Evolutionary conservation across 2,329 filamentous ascomycete genomes (phyloP), one percentile per base, ranked within the genome.

Genomic region (Phaeosphaeriaceae sp.): DNA sequence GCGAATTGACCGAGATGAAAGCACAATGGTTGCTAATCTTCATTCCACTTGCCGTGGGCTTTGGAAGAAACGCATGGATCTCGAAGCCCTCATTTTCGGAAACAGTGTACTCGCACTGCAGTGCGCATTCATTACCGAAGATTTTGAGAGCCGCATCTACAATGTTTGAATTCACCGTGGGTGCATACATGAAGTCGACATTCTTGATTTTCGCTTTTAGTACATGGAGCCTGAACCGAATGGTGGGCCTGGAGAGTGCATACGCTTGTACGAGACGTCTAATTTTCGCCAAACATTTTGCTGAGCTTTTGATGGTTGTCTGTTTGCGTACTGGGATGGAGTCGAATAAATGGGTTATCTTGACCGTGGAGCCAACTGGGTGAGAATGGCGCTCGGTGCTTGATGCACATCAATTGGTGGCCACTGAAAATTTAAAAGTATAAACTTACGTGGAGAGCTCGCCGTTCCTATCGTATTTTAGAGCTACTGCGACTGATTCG

Each of bases 291-390:
- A 89, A 66, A 0, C 76, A 80, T 64, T 83, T 88, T 2, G 77
- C 60, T 3, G 81, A 76, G n/a, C 84, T 78, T 61, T 85, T 87
- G 26, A 84, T 56, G 11, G 81, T 77, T 4, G 78, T 71, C 59
- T 86, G 81, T 55, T 80, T 81, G 28, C 89, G 81, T 6, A 91
- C 87, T 0, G 87, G 87, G 16, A 88, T 67, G 15, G 72, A 71
- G 4, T 79, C 74, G 63, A 90, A 85, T 28, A 92, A 77, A 18
- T 82, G 77, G 4, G 76, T 76, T 13, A 86, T 80, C 41, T 78
- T 80, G 26, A 92, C 81, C 1, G 85, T 87, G 1, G 88, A 92
- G 18, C 89, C 89, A n/a, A 86, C 74, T 0, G 85, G 82, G 40
- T 84, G 81, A 4, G 84, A 82, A 15, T 76, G 62, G 33, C 54